Evolutionary conservation across 805 yeast species (phyloP).

Genomic region (Spathaspora hagerdaliae): DNA sequence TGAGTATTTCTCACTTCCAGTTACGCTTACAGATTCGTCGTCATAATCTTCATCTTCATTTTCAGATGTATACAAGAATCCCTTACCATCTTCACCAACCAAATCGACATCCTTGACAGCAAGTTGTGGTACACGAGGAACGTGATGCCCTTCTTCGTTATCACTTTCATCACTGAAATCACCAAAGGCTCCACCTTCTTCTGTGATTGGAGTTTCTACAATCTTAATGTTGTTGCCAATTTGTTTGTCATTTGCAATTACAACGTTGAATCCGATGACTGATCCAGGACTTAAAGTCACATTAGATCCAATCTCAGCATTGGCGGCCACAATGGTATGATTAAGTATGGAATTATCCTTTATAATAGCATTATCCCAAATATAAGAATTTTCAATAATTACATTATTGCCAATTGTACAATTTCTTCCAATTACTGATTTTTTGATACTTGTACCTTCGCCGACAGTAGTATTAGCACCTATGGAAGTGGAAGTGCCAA

Average conservation of each 20-base stretch:
- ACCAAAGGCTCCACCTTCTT: conserved; percentile 19
- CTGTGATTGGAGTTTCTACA: conserved; percentile 43
- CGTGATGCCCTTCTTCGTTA: conserved; percentile 11
- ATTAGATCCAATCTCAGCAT: conserved; percentile 50
- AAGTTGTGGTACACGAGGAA: conserved; percentile 12
- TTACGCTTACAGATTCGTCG: conserved; percentile 27
- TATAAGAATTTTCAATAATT: conserved; percentile 64
- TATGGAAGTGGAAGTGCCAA: conserved; percentile 76
- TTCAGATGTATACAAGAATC: conserved; percentile 47
- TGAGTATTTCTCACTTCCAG: conserved; percentile 25
- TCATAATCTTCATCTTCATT: conserved; percentile 29
- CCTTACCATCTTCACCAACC: conserved; percentile 50
- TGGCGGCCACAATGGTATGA: conserved; percentile 68
- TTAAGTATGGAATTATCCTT: conserved; percentile 59
- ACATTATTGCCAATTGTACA: conserved; percentile 83
- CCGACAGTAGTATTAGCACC: conserved; percentile 78
- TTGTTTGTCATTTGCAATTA: conserved; percentile 50
- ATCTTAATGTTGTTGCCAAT: conserved; percentile 52
- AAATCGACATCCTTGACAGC: conserved; percentile 40
- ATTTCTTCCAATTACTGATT: conserved; percentile 80
- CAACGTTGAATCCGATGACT: conserved; percentile 74
- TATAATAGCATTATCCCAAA: conserved; percentile 81
- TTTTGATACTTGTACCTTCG: conserved; percentile 60
- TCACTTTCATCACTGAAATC: conserved; percentile 27
- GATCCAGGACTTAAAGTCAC: conserved; percentile 62